Evolutionary conservation across 208 protist species (phyloP), one percentile per base, ranked within the genome.

Genomic region (Herpetomonas samuelpessoai): DNA sequence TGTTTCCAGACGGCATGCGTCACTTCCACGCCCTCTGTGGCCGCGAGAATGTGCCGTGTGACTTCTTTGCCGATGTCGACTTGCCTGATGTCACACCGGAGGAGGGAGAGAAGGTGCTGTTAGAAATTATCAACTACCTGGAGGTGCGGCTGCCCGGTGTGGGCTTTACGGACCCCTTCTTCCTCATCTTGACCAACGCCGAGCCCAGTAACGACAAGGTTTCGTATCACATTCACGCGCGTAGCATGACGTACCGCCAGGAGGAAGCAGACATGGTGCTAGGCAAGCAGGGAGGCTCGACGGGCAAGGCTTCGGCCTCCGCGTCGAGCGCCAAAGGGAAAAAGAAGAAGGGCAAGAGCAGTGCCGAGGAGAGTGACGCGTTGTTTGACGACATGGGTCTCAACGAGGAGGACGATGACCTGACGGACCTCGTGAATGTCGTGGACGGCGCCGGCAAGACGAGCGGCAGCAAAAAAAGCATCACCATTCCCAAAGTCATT

Each of bases 21-120:
- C 76, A 90, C 39, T 91, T 89, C 61, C 86, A 93, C 46, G 58
- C 78, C 27, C 53, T 93, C 14, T 85, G 80, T 51, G 81, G 86
- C 19, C 86, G 86, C n/a, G 71, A 86, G 44, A 64, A 79, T 55
- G 81, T 93, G 27, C 86, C 86, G 29, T 93, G 86, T 55, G 86
- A 93, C 68, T 93, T 93, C 64, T 93, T 76, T 54, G 86, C 80
- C 0, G 86, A 93, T 62, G 62, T 93, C 38, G 86, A 93, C 35
- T 60, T 93, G 6, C 80, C 72, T 9, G 77, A 76, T 49, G 76
- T 65, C 49, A 72, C 65, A 2, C 55, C 7, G 12, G 64, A 47
- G 24, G 48, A 47, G 24, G 68, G 45, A 25, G 57, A 90, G 68
- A 71, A 77, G 68, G 68, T 70, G 21, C 65, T 93, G 57, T 50